Evolutionary conservation across 192 early-diverging fungal genomes (phyloP), one percentile per base, ranked within the genome.

Genomic region (Mortierella claussenii): DNA sequence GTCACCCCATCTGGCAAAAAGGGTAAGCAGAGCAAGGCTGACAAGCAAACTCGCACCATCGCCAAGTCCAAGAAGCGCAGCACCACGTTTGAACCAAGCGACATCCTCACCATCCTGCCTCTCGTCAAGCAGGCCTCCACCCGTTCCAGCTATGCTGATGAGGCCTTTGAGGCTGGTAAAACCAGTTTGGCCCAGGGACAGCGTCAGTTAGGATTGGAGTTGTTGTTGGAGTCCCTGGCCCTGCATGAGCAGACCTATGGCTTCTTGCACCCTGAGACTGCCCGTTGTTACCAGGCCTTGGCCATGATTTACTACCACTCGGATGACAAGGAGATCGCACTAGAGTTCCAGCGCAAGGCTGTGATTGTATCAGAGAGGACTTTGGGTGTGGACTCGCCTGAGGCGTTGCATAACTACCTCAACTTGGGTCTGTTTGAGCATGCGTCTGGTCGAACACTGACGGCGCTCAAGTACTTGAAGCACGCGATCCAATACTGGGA

Each of bases 231-330:
- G 78, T 92, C 96, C 13, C 76, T 93, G 54, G 79, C 92, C 5
- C 80, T 98, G 21, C 95, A 94, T 75, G 97, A 99, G 82, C 96
- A 97, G 79, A 92, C 91, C 15, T 96, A 91, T 79, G 96, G 96
- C 15, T 93, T 94, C 59, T 70, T 98, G 58, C 96, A 99, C 63
- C 85, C 91, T 0, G 95, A 97, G 59, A 95, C 94, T 21, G 91
- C 88, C n/a, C 90, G 92, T 31, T 89, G 91, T 62, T 96, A 96
- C 79, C 85, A 88, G 13, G 85, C 88, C 17, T 82, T 97, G 44
- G 93, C 97, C 17, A 85, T 95, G 86, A 82, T 91, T 20, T 91
- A 92, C 71, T 91, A 94, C 66, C 89, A 97, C 23, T 55, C 79
- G 15, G 86, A 88, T 17, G 90, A 87, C 26, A 75, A 79, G 50